Evolutionary conservation across 192 early-diverging fungal species (phyloP), one percentile per base, ranked within the genome.

Genomic region (Rhizophagus clarus): DNA sequence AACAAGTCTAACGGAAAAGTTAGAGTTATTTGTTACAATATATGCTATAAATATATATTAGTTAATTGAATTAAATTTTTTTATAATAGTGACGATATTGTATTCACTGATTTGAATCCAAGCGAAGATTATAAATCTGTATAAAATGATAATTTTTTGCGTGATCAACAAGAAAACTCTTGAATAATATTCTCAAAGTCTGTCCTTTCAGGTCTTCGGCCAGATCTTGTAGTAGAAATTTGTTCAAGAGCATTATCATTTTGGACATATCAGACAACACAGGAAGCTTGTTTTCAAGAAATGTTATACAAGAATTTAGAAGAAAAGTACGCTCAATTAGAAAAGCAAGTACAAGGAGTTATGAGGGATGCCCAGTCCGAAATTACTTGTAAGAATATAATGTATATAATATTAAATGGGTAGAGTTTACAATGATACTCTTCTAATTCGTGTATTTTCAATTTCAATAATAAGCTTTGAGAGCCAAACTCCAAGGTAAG

Each of bases 51-150:
- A 2, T 12, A 45, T 45, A 1, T 11, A 45, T 40, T 40, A 32
- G 32, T 40, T 45, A 45, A 45, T 45, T 12, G 42, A 12, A 12
- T 45, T 0, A 45, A 12, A 45, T 12, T 56, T 51, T 47, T 37
- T 20, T 12, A 70, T 66, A 34, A 0, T 76, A 90, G 86, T 51
- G 85, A 88, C 12, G 91, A 91, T 74, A 85, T 93, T 66, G 85
- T 90, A 12, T 75, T 90, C 34, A 83, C 87, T 2, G 84, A 90
- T 9, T 81, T 94, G 37, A 83, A 87, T 61, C 88, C 91, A 14
- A 88, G 84, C 10, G 92, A 93, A 72, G 87, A 90, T 68, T 92
- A 91, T 81, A 91, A 91, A 83, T 88, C 91, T 22, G 89, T 89
- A 81, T 68, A 76, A 34, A 14, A 63, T 71, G 20, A 37, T 31